A percentile compares a stretch with the other conserved stretches of the same genome.
These are phyloP conservation scores for Xylariaceae sp. DNA, from an alignment of 2,329 filamentous ascomycete species.

Conservation along the genomic window DNA sequence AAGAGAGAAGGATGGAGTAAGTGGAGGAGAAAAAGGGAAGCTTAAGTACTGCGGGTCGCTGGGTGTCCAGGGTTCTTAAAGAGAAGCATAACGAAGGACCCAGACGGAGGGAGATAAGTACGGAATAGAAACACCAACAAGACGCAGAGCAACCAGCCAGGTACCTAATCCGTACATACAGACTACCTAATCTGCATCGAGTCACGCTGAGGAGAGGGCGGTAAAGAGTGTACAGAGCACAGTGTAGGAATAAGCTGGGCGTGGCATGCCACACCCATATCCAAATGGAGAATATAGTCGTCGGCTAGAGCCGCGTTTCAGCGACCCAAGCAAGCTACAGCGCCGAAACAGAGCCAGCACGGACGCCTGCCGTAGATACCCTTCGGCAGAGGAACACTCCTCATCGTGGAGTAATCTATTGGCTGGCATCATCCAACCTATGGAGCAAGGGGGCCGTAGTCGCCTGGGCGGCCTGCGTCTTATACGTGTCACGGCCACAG, in stretches of 20 bases:
- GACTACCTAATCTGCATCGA: background rate
- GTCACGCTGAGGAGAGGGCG: background rate
- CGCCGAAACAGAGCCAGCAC: conserved; percentile 3
- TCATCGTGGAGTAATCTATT: conserved; percentile 14
- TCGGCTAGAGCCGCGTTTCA: conserved; percentile 20
- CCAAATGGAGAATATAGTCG: conserved; percentile 12
- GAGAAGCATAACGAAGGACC: conserved; percentile 12
- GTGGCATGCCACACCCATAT: conserved; percentile 17
- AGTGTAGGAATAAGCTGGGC: conserved; percentile 18
- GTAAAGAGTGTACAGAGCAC: conserved; percentile 18
- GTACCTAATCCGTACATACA: too few species aligned
- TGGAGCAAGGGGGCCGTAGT: conserved; percentile 22
- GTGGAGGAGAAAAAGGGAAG: conserved; percentile 21
- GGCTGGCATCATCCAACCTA: conserved; percentile 14
- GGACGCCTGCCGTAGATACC: conserved; percentile 1
- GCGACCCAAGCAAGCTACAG: background rate
- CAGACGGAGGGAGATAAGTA: conserved; percentile 1
- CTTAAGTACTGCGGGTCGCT: conserved; percentile 17
- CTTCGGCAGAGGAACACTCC: conserved; percentile 1
- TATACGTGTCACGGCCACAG: conserved; percentile 27
- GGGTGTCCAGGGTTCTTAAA: conserved; percentile 15
- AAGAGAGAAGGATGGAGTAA: conserved; percentile 15
- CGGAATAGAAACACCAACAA: background rate
- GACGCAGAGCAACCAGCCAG: background rate
- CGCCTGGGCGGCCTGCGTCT: conserved; percentile 19